Evolutionary conservation across 2,329 filamentous ascomycete species (phyloP).

Genomic region (Phialophora chinensis): DNA sequence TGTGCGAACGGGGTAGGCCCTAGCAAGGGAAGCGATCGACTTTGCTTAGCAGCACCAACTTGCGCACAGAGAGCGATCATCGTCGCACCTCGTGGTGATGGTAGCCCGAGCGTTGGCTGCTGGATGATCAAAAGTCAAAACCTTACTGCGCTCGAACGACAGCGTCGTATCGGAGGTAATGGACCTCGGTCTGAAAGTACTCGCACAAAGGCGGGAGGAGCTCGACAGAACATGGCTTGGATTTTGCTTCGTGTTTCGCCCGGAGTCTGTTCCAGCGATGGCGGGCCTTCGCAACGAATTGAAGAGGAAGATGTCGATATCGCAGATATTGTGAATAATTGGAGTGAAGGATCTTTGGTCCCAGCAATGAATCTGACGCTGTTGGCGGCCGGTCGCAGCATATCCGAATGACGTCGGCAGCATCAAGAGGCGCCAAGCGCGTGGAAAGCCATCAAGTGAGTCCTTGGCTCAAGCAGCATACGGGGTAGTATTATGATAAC

Average conservation of each 20-base stretch:
- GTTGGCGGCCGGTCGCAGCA: no score
- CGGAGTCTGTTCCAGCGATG: no score
- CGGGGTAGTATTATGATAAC: no score
- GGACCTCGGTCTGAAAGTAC: neutral
- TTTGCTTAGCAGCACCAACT: neutral
- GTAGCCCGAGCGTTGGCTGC: slow-evolving; percentile 10
- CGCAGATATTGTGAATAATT: no score
- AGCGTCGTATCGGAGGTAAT: neutral
- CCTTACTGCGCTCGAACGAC: neutral
- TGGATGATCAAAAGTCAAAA: neutral
- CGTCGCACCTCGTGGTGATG: slow-evolving; percentile 21
- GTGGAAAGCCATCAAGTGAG: no score
- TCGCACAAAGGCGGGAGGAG: neutral
- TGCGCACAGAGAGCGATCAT: neutral
- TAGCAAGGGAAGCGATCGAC: slow-evolving; percentile 14
- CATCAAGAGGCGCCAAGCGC: no score
- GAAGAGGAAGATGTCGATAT: no score
- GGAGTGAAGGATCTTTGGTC: neutral
- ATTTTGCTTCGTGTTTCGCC: neutral
- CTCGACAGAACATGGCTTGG: neutral
- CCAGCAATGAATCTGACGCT: neutral
- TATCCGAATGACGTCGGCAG: no score
- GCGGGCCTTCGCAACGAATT: no score
- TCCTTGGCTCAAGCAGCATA: no score
- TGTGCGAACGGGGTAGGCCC: neutral